Evolutionary conservation across 345 rosid genomes (phyloP).

Genomic region (Combretum micranthum): DNA sequence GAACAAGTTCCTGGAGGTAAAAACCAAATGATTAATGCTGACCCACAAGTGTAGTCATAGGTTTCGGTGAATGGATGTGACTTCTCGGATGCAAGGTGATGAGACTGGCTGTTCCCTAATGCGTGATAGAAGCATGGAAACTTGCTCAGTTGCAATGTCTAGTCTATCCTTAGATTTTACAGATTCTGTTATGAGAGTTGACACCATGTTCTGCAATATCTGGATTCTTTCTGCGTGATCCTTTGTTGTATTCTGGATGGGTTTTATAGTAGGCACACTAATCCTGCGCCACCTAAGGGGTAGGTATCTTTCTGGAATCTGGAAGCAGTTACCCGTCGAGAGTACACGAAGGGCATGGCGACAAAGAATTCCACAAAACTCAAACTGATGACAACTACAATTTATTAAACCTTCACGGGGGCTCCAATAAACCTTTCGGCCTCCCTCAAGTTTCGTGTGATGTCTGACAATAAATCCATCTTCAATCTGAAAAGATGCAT

Average conservation of each 20-base stretch:
- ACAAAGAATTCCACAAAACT: conserved; percentile 94
- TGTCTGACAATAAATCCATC: conserved; percentile 84
- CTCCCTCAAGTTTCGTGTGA: conserved; percentile 89
- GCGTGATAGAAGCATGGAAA: conserved; percentile 63
- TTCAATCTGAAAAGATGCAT: conserved; percentile 87
- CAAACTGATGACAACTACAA: conserved; percentile 92
- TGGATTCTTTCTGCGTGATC: conserved; percentile 66
- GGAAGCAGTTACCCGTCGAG: conserved; percentile 88
- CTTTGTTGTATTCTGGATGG: conserved; percentile 28
- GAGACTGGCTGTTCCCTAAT: conserved; percentile 65
- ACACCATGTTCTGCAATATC: conserved; percentile 67
- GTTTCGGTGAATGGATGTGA: conserved; percentile 28
- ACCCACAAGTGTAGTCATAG: conserved; percentile 7
- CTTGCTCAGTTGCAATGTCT: conserved; percentile 70
- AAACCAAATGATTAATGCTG: too few relatives aligned
- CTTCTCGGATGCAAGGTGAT: conserved; percentile 27
- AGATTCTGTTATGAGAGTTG: conserved; percentile 62
- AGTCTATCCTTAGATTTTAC: conserved; percentile 80
- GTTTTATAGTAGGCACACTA: conserved; percentile 39
- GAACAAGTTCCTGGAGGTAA: too few relatives aligned
- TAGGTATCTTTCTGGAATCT: conserved; percentile 82
- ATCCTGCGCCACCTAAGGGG: conserved; percentile 81
- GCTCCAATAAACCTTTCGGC: conserved; percentile 85
- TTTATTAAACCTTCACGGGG: conserved; percentile 83
- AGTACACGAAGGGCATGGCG: conserved; percentile 91